Evolutionary conservation across 495 filamentous ascomycete genomes (phyloP).

Genomic region (Lentithecium fluviatile): DNA sequence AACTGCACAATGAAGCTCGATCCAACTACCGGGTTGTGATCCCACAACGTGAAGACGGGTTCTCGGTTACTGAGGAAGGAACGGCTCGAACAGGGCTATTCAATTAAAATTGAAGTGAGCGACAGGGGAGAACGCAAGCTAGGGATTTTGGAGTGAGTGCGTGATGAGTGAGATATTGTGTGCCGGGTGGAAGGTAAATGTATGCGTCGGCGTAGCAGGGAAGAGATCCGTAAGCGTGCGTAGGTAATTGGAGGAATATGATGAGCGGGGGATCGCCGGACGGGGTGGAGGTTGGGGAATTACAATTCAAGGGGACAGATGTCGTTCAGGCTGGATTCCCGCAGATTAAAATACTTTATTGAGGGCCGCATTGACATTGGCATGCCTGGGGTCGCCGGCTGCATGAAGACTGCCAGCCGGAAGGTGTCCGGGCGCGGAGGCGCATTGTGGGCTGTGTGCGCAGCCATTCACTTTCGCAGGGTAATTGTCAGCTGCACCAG

Average conservation of each 20-base stretch:
- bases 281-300: neutral
- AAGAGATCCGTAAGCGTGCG: neutral
- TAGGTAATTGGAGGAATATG: constrained; percentile 16
- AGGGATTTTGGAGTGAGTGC: no score
- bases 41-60: no score
- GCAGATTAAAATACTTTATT: constrained; percentile 16
- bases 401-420: neutral
- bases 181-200: neutral
- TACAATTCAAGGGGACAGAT: no score
- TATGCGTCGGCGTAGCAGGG: constrained; percentile 1
- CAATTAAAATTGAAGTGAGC: no score
- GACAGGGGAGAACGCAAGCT: no score
- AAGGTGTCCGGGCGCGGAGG: neutral
- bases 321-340: constrained; percentile 5
- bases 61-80: no score
- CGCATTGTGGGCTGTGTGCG: neutral
- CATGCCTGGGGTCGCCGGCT: neutral
- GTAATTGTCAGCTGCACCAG: constrained; percentile 15
- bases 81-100: no score
- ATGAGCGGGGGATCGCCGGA: constrained; percentile 24
- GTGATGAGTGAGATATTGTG: no score
- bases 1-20: no score
- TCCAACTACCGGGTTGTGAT: neutral
- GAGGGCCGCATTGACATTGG: neutral
- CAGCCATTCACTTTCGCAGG: constrained; percentile 6